Evolutionary conservation across 2,329 filamentous ascomycete species (phyloP).

Genomic region (Cladophialophora yegresii): DNA sequence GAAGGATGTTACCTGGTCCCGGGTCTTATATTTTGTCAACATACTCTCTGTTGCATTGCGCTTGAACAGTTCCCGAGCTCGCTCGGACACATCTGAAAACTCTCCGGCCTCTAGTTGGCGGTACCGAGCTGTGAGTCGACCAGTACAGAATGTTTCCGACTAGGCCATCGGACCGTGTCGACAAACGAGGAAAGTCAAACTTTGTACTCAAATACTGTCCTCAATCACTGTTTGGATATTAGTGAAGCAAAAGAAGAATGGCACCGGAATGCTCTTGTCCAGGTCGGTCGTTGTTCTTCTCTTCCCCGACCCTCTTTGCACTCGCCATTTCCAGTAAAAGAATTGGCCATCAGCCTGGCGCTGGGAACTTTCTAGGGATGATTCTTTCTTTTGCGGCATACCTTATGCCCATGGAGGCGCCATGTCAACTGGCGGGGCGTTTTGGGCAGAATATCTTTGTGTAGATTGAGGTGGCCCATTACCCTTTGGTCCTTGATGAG

Average conservation of each 20-base stretch:
- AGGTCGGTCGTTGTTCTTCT: not conserved
- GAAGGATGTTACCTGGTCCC: not conserved
- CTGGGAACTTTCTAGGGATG: not conserved
- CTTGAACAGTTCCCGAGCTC: not conserved
- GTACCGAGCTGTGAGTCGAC: not conserved
- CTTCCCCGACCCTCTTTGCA: not conserved
- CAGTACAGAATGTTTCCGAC: constrained; percentile 3
- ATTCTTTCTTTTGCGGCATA: not conserved
- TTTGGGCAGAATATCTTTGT: not conserved
- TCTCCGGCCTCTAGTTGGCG: not conserved
- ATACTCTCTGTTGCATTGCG: not conserved
- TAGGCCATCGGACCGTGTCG: not conserved
- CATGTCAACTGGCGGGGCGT: not conserved
- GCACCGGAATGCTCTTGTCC: not conserved
- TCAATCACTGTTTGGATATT: not conserved
- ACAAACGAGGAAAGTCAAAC: not conserved
- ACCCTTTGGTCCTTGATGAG: not conserved
- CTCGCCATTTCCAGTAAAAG: not conserved
- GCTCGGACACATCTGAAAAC: not conserved
- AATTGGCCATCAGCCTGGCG: not conserved
- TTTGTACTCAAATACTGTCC: not conserved
- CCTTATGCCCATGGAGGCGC: not conserved
- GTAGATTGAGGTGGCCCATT: not conserved
- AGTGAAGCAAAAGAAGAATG: not conserved
- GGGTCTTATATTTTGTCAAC: not conserved